Conservation (phyloP, 345 rosid genomes). For the Pistacia integerrima region DNA sequence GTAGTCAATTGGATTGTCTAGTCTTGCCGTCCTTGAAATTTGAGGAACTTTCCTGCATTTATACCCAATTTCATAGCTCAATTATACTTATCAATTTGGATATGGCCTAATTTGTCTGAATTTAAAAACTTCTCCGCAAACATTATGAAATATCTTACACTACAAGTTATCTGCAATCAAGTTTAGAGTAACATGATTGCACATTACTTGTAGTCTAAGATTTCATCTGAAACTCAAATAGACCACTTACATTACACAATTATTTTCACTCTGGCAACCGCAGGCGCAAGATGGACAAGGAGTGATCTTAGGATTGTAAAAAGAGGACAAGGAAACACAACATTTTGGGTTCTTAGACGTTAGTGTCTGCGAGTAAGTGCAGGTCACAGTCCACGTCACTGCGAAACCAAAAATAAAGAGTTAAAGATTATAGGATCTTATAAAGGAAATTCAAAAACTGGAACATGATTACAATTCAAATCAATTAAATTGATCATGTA, state of each 20-base stretch:
- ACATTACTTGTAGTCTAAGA: neutral
- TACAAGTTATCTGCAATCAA: no score
- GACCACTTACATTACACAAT: conserved; percentile 33
- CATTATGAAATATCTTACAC: no score
- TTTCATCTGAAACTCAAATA: neutral
- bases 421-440: neutral
- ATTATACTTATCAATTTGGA: no score
- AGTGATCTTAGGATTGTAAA: conserved; percentile 45
- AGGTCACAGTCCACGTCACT: conserved; percentile 56
- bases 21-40: neutral
- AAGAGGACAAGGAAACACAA: conserved; percentile 53
- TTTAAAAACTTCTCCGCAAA: no score
- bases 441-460: neutral
- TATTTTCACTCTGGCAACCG: conserved; percentile 39
- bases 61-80: neutral
- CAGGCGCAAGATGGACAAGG: conserved; percentile 50
- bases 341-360: conserved; percentile 47
- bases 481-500: no score
- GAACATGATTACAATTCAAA: neutral
- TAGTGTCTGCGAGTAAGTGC: conserved; percentile 47
- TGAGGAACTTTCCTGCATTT: conserved; percentile 19
- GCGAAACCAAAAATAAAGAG: conserved; percentile 7
- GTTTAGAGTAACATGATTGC: no score
- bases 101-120: no score
- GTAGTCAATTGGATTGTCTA: neutral